Conservation (phyloP, 768 basidiomycete genomes). For the Boletus subcaerulescens region DNA sequence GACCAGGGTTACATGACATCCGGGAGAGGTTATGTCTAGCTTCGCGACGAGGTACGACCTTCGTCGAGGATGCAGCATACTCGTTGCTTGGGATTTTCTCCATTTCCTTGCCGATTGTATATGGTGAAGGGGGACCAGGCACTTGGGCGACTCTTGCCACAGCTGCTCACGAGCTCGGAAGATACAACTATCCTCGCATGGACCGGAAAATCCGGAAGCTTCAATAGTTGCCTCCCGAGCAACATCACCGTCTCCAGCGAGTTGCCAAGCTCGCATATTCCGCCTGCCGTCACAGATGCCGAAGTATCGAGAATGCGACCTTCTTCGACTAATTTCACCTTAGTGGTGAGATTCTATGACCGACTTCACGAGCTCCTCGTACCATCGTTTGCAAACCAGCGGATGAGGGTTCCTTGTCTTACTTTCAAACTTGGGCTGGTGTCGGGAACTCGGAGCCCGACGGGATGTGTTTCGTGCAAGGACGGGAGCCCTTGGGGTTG, state of each 20-base stretch:
- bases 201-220: not conserved
- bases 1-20: slow-evolving; percentile 2
- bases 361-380: not conserved
- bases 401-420: not conserved
- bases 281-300: not conserved
- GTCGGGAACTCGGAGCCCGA: too few relatives aligned
- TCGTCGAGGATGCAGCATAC: slow-evolving; percentile 14
- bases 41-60: slow-evolving; percentile 4
- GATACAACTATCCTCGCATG: not conserved
- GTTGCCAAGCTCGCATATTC: not conserved
- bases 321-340: not conserved
- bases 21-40: slow-evolving; percentile 5
- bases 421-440: not conserved
- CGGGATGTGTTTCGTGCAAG: not conserved
- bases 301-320: not conserved
- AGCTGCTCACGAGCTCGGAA: not conserved
- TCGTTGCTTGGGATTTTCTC: slow-evolving; percentile 13
- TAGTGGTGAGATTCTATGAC: not conserved
- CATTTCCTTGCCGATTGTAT: not conserved
- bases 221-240: not conserved
- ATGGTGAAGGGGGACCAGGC: slow-evolving; percentile 12
- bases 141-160: slow-evolving; percentile 6
- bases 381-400: not conserved
- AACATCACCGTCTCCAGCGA: not conserved
- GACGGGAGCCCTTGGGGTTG: not conserved